These are phyloP conservation scores for Pyricularia grisea DNA, from an alignment of 2,329 filamentous ascomycete genomes.

Conservation along the genomic window DNA sequence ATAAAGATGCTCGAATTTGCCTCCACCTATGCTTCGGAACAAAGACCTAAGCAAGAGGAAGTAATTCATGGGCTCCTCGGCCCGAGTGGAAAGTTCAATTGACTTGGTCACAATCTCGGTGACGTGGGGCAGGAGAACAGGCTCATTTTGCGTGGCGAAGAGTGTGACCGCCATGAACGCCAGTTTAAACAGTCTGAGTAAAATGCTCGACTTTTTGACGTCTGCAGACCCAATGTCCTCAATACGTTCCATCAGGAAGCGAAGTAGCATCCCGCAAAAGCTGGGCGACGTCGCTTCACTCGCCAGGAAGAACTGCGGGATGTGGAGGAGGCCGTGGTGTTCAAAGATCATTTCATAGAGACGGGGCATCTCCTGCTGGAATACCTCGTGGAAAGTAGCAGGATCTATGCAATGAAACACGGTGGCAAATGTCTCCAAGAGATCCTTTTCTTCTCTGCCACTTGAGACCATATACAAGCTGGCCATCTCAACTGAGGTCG, in stretches of 20 bases:
- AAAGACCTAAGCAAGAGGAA: conserved; percentile 86
- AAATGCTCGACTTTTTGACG: conserved; percentile 83
- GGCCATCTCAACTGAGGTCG: conserved; percentile 82
- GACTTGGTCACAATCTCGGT: conserved; percentile 96
- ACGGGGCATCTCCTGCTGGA: conserved; percentile 92
- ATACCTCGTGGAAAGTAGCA: conserved; percentile 96
- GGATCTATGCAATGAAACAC: conserved; percentile 98
- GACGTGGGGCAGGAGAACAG: conserved; percentile 89
- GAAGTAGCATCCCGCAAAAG: conserved; percentile 95
- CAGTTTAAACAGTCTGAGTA: conserved; percentile 90
- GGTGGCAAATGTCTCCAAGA: conserved; percentile 94
- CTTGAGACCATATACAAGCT: conserved; percentile 93
- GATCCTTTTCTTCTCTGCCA: conserved; percentile 91
- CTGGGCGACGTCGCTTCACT: conserved; percentile 95
- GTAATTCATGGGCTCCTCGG: conserved; percentile 97
- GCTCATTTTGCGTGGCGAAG: conserved; percentile 90
- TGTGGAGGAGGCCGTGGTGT: conserved; percentile 85
- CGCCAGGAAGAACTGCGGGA: conserved; percentile 97
- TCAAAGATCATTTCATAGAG: conserved; percentile 98
- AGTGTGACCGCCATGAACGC: conserved; percentile 99
- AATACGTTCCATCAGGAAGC: conserved; percentile 95
- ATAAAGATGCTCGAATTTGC: conserved; percentile 94
- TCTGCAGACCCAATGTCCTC: conserved; percentile 90
- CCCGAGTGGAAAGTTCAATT: conserved; percentile 89
- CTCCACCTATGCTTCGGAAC: conserved; percentile 93